Evolutionary conservation across 768 basidiomycete genomes (phyloP), one percentile per base, ranked within the genome.

Genomic region (Gymnopilus junonius): DNA sequence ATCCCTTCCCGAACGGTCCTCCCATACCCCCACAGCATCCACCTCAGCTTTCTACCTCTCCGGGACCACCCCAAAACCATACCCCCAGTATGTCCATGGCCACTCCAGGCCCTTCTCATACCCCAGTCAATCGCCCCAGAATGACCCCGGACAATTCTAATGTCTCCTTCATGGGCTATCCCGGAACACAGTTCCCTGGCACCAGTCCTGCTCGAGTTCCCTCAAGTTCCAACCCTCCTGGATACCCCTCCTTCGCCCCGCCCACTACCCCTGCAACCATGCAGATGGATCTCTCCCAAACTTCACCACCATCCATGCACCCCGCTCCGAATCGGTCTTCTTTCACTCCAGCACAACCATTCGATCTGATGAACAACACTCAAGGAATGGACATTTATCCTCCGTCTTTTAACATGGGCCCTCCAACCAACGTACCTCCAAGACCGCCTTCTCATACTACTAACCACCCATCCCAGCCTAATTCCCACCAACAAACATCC

Each of bases 341-440:
- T 8, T 86, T 87, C 67, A 90, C 89, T 0, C 88, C 90, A 2
- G 87, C 87, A 2, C 89, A 92, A 69, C 84, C 86, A 59, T 82
- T 83, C 63, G 85, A 85, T 59, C 81, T 86, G 68, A 86, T 87
- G 79, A 82, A 78, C 54, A 45, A 12, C 65, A 64, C 34, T 31
- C 67, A 58, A 73, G 29, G 50, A 14, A 53, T 66, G n/a, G 70
- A 71, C 32, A 50, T 66, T 20, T 67, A 68, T 51, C 48, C 59
- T 23, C 46, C 64, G 5, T 62, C 75, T 65, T 82, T 80, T 55
- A 73, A 73, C 23, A 75, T 75, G 80, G 72, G 74, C 63, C 72
- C 82, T 70, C 67, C 73, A 62, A 40, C 71, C 55, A 45, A 67
- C 71, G 76, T 72, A 4, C 79, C 71, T 57, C 69, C 79, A 58